A percentile compares a stretch with the other conserved stretches of the same genome.
Evolutionary conservation across 257 asterid genomes (phyloP).

Genomic region (Nicotiana benthamiana): DNA sequence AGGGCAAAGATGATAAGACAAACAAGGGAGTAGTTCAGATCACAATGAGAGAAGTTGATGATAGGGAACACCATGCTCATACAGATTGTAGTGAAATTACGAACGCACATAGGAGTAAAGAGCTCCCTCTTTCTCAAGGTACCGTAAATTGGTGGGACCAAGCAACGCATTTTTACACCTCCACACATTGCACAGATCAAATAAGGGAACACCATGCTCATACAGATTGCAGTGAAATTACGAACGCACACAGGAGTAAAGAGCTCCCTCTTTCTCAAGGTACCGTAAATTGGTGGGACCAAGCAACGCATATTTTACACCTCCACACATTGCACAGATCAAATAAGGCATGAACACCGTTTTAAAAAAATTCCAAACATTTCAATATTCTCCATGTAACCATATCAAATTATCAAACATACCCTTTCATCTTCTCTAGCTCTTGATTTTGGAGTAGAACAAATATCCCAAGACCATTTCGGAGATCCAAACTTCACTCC

Average conservation of each 20-base stretch:
- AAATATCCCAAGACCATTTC: not conserved
- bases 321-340: not conserved
- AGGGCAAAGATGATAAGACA: not conserved
- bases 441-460: slow-evolving; percentile 1
- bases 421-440: slow-evolving; percentile 6
- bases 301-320: not conserved
- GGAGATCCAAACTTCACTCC: slow-evolving; percentile 1
- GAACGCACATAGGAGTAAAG: not conserved
- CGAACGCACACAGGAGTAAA: not conserved
- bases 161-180: not conserved
- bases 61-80: not conserved
- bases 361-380: not conserved
- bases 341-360: not conserved
- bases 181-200: not conserved
- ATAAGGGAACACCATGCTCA: not conserved
- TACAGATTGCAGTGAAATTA: not conserved
- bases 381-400: not conserved
- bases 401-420: slow-evolving; percentile 1
- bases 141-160: not conserved
- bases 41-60: not conserved
- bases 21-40: not conserved
- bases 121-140: not conserved
- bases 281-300: not conserved
- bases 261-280: not conserved
- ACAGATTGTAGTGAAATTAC: not conserved